Conservation (phyloP, 352 stramenopile species). For the Globisporangium echinulatum region DNA sequence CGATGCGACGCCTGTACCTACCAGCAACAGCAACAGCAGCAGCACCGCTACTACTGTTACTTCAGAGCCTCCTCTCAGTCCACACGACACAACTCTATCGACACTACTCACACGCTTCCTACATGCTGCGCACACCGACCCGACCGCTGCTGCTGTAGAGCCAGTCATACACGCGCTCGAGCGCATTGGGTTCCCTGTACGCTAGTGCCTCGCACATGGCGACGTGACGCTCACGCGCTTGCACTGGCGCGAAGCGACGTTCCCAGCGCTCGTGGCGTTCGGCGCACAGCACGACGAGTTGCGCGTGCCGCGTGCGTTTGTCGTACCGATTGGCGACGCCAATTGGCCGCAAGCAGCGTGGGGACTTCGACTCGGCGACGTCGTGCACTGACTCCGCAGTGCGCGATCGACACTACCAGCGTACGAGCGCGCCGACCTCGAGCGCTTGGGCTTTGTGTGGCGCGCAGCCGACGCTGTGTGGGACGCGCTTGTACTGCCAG, state of each 20-base stretch:
- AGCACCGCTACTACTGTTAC: too few relatives aligned
- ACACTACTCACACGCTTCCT: not conserved
- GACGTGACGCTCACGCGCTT: not conserved
- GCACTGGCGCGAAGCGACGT: not conserved
- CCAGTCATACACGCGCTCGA: not conserved
- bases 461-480: not conserved
- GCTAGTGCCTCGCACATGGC: not conserved
- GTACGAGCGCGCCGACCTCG: slow-evolving; percentile 2
- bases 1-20: not conserved
- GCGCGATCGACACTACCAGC: not conserved
- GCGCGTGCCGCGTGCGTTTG: not conserved
- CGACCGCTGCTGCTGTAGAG: not conserved
- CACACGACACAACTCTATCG: not conserved
- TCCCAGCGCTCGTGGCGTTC: slow-evolving; percentile 5
- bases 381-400: not conserved
- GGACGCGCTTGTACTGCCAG: slow-evolving; percentile 24
- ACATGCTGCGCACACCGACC: not conserved
- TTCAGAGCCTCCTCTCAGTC: too few relatives aligned
- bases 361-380: not conserved
- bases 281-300: not conserved
- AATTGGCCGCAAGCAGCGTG: slow-evolving; percentile 4
- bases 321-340: slow-evolving; percentile 1
- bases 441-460: slow-evolving; percentile 9
- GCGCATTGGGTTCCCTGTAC: too few relatives aligned
- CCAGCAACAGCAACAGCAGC: not conserved